These are phyloP conservation scores for Avena insularis DNA, from an alignment of 176 grass and related monocot genomes.

Conservation along the genomic window DNA sequence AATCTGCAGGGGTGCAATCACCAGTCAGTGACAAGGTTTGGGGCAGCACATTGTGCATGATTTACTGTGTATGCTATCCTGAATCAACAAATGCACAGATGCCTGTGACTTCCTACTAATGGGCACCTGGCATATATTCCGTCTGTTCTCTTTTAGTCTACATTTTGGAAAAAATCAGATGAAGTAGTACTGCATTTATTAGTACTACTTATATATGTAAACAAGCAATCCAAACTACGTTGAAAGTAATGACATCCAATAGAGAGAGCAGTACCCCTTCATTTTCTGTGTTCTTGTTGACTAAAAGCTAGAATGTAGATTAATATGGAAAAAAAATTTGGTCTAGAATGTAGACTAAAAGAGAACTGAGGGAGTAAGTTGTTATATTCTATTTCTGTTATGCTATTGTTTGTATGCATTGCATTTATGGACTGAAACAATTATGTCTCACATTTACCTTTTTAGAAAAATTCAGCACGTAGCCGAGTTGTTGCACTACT, in stretches of 20 bases:
- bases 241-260: too few species aligned
- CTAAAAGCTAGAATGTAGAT: too few species aligned
- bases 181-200: too few species aligned
- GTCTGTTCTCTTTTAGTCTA: too few species aligned
- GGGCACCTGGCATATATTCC: constrained; percentile 5
- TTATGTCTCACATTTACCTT: constrained; percentile 24
- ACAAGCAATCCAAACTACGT: too few species aligned
- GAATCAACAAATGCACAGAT: constrained; percentile 12
- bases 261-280: too few species aligned
- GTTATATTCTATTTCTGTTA: not conserved
- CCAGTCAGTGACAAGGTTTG: constrained; percentile 11
- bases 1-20: constrained; percentile 9
- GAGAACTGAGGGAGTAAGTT: not conserved
- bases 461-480: constrained; percentile 22
- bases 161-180: too few species aligned
- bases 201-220: too few species aligned
- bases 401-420: constrained; percentile 31
- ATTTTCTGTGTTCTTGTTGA: too few species aligned
- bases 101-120: constrained; percentile 1
- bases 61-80: not conserved
- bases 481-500: constrained; percentile 3
- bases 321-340: too few species aligned
- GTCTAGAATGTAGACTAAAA: too few species aligned
- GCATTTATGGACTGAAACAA: not conserved
- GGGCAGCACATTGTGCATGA: not conserved